Evolutionary conservation across 1,284 basidiomycete genomes (phyloP), one percentile per base, ranked within the genome.

Genomic region (Tilletia horrida): DNA sequence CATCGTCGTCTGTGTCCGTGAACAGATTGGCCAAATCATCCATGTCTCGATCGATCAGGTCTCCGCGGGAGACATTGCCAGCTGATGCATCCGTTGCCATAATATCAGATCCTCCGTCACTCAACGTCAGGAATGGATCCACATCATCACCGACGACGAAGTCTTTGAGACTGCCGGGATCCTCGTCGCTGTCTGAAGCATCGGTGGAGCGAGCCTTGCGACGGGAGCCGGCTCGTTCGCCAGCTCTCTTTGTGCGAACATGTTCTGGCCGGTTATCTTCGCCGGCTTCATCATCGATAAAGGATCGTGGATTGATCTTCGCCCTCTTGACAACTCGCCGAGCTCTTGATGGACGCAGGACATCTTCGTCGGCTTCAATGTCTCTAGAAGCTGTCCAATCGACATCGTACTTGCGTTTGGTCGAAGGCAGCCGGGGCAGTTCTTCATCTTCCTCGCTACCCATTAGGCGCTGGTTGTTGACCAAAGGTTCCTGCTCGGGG

Each of bases 201-300:
- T 40, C 29, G 9, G 9, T 16, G 11, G 18, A 13, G 9, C 27
- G 27, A 25, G 55, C 29, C 16, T 35, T 59, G 31, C 29, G 14
- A 2, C 35, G 18, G 14, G 25, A 25, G 11, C 27, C 14, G 8
- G 55, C 27, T 11, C 35, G 35, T 4, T 11, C 35, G 35, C 35
- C 35, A 4, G 6, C 11, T 4, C 11, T 11, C 35, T 40, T 40
- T 40, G 35, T 11, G 6, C 11, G 35, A 13, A 18, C 29, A 29
- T 35, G 55, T n/a, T 59, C 55, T 6, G 55, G 55, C n/a, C 55
- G 55, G 31, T 59, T 59, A 29, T 59, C 55, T n/a, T 59, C 55
- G 9, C 55, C 55, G 13, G 55, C 55, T 21, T 59, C 55, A 21
- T 59, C 55, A 27, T 59, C 55, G 16, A 59, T 59, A n/a, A 29